Evolutionary conservation across 2,329 filamentous ascomycete species (phyloP), one percentile per base, ranked within the genome.

Genomic region (Pestalotiopsis fici): DNA sequence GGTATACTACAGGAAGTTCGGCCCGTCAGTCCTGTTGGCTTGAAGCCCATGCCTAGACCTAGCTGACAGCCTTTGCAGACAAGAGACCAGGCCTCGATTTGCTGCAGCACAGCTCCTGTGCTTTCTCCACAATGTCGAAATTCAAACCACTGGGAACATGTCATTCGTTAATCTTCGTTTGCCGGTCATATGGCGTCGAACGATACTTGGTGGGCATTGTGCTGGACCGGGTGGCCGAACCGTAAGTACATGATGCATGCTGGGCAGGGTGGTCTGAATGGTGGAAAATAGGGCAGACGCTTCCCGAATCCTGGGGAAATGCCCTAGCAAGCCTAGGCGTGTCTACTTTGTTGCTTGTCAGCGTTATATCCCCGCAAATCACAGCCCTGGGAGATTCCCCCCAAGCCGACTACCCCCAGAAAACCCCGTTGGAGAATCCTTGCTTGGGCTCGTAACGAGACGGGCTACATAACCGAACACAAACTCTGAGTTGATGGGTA

Each of bases 301-400:
- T 11, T 31, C 18, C 57, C 28, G 28, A 37, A 60, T 60, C 57
- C 43, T 60, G 57, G 57, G 57, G 57, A 60, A 60, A 60, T 39
- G 21, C 56, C 15, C 31, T 23, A 18, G 21, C 56, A 23, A 13
- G 28, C 57, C 31, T 35, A 35, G 31, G 31, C 31, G 31, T 6
- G 31, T 35, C 11, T 35, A 35, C 31, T 35, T 35, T 35, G 31
- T n/a, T 35, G 31, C 57, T 31, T 21, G 28, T 31, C 31, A 50
- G n/a, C 15, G 18, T n/a, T 60, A 27, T 37, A 60, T 60, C 57
- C 57, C 57, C 57, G 57, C 57, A 60, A 60, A 60, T 60, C 57
- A 60, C 57, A 50, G 43, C 43, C 43, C 43, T 50, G 43, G n/a
- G 31, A 35, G 43, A 50, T 6, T 9, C n/a, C n/a, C 43, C 43